A percentile compares a stretch with the other conserved stretches of the same genome.
phyloP scores from a whole-genome alignment of 805 yeast genomes.

The Wickerhamomyces bovis region DNA sequence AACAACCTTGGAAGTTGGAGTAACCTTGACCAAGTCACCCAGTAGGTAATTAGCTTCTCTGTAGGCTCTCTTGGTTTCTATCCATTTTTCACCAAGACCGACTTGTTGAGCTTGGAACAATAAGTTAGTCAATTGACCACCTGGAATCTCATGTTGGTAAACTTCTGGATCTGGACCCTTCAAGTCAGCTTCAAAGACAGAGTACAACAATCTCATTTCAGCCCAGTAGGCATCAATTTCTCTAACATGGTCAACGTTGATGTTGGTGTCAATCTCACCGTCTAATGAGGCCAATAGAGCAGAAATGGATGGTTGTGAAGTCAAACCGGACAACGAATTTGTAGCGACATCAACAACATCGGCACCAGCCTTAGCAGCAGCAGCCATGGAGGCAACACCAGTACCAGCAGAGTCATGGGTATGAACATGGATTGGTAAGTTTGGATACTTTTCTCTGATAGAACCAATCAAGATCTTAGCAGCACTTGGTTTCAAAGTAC shows the following conservation, averaged over 20 bases:
- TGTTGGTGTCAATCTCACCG: conserved; percentile 73
- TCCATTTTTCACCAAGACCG: conserved; percentile 96
- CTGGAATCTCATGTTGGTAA: conserved; percentile 97
- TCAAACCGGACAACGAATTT: conserved; percentile 96
- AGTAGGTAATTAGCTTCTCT: conserved; percentile 83
- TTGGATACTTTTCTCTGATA: conserved; percentile 82
- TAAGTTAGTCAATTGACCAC: conserved; percentile 97
- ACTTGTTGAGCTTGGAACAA: conserved; percentile 99
- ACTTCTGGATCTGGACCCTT: conserved; percentile 99
- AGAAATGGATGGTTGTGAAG: conserved; percentile 95
- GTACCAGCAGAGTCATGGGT: conserved; percentile 99
- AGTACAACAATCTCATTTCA: conserved; percentile 93
- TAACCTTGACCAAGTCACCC: conserved; percentile 97
- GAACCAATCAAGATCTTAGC: conserved; percentile 76
- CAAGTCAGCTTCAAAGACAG: conserved; percentile 96
- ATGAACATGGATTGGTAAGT: conserved; percentile 95
- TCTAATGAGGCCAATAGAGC: conserved; percentile 91
- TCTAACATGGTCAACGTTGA: conserved; percentile 61
- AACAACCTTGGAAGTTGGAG: conserved; percentile 99
- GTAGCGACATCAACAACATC: conserved; percentile 97
- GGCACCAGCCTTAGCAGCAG: conserved; percentile 93
- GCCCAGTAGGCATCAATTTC: conserved; percentile 96
- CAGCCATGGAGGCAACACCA: conserved; percentile 95
- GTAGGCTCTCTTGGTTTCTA: conserved; percentile 91
- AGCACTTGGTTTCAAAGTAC: conserved; percentile 94